A percentile compares a stretch with the other conserved stretches of the same genome.
These are phyloP conservation scores for Lachancea sp. DNA, from an alignment of 805 yeast species.

Conservation along the genomic window DNA sequence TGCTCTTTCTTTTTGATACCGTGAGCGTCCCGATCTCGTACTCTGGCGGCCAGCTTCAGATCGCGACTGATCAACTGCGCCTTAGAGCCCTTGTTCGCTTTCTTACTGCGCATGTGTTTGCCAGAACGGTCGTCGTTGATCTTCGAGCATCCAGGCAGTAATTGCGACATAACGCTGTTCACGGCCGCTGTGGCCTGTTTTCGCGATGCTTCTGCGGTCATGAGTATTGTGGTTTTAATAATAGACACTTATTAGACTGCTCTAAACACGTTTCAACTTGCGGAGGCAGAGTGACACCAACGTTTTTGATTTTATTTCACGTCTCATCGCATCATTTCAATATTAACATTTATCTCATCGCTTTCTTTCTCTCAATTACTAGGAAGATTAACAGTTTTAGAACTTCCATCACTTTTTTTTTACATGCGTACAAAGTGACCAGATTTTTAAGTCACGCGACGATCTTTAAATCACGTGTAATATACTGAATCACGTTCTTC, in stretches of 20 bases:
- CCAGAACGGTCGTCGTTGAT: constrained; percentile 8
- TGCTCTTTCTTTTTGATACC: constrained; percentile 34
- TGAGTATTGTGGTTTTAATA: background rate
- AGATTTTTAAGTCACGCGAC: too few species aligned
- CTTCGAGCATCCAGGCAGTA: constrained; percentile 35
- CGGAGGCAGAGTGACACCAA: too few species aligned
- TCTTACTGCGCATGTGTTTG: background rate
- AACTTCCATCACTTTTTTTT: too few species aligned
- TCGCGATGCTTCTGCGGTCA: constrained; percentile 21
- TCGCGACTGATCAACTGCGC: constrained; percentile 37
- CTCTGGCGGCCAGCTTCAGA: constrained; percentile 29
- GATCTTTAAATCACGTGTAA: background rate
- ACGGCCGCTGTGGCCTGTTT: constrained; percentile 37
- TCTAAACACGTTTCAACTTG: too few species aligned
- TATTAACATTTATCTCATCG: background rate
- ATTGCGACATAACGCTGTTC: constrained; percentile 34
- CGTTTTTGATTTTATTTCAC: too few species aligned
- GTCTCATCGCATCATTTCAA: too few species aligned
- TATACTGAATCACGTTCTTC: too few species aligned
- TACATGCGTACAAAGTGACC: too few species aligned
- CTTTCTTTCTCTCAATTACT: background rate
- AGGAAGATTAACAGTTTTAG: too few species aligned
- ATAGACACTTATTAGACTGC: too few species aligned
- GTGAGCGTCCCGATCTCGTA: constrained; percentile 32
- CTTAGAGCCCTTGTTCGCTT: constrained; percentile 22